Conservation (phyloP, 2,329 filamentous ascomycete species). For the Aspergillus fructus region DNA sequence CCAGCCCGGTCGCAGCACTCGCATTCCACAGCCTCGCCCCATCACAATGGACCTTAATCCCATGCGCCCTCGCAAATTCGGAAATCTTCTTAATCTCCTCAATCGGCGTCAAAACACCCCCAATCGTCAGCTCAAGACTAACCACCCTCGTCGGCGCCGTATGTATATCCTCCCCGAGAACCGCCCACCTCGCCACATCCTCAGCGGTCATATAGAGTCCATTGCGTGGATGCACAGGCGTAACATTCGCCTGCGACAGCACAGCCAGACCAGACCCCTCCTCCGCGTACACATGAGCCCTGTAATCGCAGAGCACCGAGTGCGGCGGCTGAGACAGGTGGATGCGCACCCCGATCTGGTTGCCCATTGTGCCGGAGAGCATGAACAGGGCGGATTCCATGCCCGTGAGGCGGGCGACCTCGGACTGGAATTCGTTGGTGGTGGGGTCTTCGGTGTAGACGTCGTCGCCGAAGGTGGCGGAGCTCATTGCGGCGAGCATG, state of each 20-base stretch:
- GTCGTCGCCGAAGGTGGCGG: slow-evolving; percentile 32
- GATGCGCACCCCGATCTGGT: slow-evolving; percentile 36
- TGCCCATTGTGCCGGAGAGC: slow-evolving; percentile 42
- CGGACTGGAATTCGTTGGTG: slow-evolving; percentile 30
- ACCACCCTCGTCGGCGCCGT: slow-evolving; percentile 11
- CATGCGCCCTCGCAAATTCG: slow-evolving; percentile 15
- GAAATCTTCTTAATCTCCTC: slow-evolving; percentile 26
- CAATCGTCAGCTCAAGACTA: slow-evolving; percentile 18
- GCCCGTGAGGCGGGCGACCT: slow-evolving; percentile 31
- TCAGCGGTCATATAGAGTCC: slow-evolving; percentile 34
- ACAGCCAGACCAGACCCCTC: slow-evolving; percentile 32
- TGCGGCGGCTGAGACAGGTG: slow-evolving; percentile 36
- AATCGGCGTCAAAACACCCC: slow-evolving; percentile 17
- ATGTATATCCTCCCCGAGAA: slow-evolving; percentile 22
- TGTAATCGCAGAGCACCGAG: slow-evolving; percentile 33
- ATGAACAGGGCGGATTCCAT: slow-evolving; percentile 35
- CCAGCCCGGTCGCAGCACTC: slow-evolving; percentile 22
- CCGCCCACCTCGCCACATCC: slow-evolving; percentile 24
- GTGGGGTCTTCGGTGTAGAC: slow-evolving; percentile 32
- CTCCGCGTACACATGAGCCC: slow-evolving; percentile 34
- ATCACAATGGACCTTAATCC: slow-evolving; percentile 32
- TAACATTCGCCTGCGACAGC: slow-evolving; percentile 34
- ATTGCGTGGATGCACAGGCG: slow-evolving; percentile 30
- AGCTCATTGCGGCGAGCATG: neutral
- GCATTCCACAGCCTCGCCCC: slow-evolving; percentile 33